Percentiles rank a stretch among this genome's conserved stretches.
Evolutionary conservation across 257 asterid genomes (phyloP).

Genomic region (Ehretia macrophylla): DNA sequence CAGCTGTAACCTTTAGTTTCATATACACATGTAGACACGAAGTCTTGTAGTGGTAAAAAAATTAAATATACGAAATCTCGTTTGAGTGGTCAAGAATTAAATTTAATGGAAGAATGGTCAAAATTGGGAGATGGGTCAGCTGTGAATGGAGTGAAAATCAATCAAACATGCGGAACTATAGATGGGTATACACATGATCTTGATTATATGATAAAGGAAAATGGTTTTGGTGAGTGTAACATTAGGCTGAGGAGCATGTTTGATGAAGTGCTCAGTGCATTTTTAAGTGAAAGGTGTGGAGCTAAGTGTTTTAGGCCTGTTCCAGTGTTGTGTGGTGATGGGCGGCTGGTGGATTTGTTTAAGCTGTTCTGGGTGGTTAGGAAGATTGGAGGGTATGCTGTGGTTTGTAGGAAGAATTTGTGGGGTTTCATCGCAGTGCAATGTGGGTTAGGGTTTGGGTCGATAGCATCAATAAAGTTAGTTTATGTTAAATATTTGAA

Average conservation of each 20-base stretch:
- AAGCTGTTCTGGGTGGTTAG: conserved; percentile 61
- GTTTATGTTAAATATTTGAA: conserved; percentile 49
- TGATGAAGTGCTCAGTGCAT: conserved; percentile 42
- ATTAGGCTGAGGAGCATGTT: conserved; percentile 52
- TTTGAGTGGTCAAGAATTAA: not conserved
- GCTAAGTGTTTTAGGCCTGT: conserved; percentile 37
- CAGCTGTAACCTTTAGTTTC: no score
- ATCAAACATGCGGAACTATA: conserved; percentile 10
- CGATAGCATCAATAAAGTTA: conserved; percentile 38
- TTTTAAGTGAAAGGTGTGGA: conserved; percentile 35
- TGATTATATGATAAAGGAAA: conserved; percentile 28
- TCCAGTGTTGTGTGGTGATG: conserved; percentile 48
- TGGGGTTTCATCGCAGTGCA: conserved; percentile 59
- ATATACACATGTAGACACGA: no score
- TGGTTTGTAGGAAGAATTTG: conserved; percentile 32
- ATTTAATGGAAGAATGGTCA: conserved; percentile 48
- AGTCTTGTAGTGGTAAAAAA: no score
- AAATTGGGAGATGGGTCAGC: conserved; percentile 26
- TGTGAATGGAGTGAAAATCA: conserved; percentile 21
- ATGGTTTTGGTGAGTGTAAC: conserved; percentile 42
- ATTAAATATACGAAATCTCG: no score
- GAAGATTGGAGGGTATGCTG: conserved; percentile 49
- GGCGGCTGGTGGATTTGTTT: conserved; percentile 52
- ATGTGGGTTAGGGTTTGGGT: conserved; percentile 39
- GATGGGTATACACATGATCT: conserved; percentile 25